Evolutionary conservation across 164 flowering plant genomes (phyloP).

Genomic region (Sextonia rubra): DNA sequence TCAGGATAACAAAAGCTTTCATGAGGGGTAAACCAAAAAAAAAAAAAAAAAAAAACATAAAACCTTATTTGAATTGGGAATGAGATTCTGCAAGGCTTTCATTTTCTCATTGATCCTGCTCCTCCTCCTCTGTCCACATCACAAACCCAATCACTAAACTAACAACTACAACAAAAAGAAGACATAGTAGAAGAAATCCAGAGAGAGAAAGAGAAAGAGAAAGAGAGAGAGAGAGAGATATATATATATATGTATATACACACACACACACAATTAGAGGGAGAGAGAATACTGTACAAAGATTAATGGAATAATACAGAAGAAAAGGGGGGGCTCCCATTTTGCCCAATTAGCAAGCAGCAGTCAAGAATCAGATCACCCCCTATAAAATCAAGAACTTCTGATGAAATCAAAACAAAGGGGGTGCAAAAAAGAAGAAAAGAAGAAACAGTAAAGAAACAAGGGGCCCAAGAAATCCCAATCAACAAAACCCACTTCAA

Average conservation of each 20-base stretch:
- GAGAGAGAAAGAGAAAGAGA: too few relatives aligned
- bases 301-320: background rate
- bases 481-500: background rate
- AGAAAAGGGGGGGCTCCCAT: background rate
- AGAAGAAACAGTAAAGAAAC: too few relatives aligned
- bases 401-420: too few relatives aligned
- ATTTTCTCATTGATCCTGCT: conserved; percentile 87
- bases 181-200: background rate
- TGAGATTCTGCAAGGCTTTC: conserved; percentile 82
- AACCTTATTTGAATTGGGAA: conserved; percentile 84
- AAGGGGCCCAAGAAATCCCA: background rate
- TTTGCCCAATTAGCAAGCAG: too few relatives aligned
- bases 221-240: background rate
- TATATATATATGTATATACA: too few relatives aligned
- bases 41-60: background rate
- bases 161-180: background rate
- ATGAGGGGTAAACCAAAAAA: background rate
- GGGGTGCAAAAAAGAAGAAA: background rate
- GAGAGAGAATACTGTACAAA: background rate
- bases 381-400: too few relatives aligned
- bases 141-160: conserved; percentile 4
- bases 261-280: too few relatives aligned
- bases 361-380: too few relatives aligned
- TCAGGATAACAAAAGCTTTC: background rate
- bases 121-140: conserved; percentile 70